Evolutionary conservation across 805 yeast genomes (phyloP).

Genomic region (Candida pini): DNA sequence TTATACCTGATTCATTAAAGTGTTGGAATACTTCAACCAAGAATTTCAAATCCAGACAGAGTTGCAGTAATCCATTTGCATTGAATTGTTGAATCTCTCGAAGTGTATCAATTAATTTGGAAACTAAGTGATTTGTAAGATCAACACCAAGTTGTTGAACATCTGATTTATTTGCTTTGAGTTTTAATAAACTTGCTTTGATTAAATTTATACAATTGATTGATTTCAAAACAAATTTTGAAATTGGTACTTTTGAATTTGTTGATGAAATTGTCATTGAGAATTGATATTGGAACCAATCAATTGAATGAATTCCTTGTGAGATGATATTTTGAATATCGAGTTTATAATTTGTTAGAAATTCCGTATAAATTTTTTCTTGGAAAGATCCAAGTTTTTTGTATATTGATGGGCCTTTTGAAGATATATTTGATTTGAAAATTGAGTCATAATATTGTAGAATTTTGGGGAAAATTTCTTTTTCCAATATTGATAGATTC

Average conservation of each 20-base stretch:
- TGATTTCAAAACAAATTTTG: slow-evolving; percentile 18
- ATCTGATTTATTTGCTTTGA: slow-evolving; percentile 15
- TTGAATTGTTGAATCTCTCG: slow-evolving; percentile 20
- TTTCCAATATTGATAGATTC: slow-evolving; percentile 45
- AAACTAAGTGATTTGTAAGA: slow-evolving; percentile 17
- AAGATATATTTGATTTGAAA: slow-evolving; percentile 41
- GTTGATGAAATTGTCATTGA: slow-evolving; percentile 1
- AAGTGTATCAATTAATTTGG: slow-evolving; percentile 17
- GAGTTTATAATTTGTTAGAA: slow-evolving; percentile 42
- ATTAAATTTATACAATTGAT: slow-evolving; percentile 21
- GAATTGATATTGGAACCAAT: slow-evolving; percentile 33
- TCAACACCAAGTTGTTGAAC: slow-evolving; percentile 18
- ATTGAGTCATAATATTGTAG: slow-evolving; percentile 44
- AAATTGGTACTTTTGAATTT: slow-evolving; percentile 9
- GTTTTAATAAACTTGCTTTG: slow-evolving; percentile 20
- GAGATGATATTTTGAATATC: slow-evolving; percentile 34
- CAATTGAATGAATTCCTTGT: slow-evolving; percentile 34
- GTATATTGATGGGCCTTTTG: slow-evolving; percentile 39
- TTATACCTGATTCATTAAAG: slow-evolving; percentile 13
- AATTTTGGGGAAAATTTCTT: slow-evolving; percentile 41
- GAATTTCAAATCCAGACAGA: slow-evolving; percentile 20
- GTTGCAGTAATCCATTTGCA: slow-evolving; percentile 19
- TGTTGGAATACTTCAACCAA: slow-evolving; percentile 16
- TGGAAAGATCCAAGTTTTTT: slow-evolving; percentile 44
- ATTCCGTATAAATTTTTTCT: slow-evolving; percentile 47